phyloP scores from a whole-genome alignment of 2,329 filamentous ascomycete species.

The Chalara sp. region DNA sequence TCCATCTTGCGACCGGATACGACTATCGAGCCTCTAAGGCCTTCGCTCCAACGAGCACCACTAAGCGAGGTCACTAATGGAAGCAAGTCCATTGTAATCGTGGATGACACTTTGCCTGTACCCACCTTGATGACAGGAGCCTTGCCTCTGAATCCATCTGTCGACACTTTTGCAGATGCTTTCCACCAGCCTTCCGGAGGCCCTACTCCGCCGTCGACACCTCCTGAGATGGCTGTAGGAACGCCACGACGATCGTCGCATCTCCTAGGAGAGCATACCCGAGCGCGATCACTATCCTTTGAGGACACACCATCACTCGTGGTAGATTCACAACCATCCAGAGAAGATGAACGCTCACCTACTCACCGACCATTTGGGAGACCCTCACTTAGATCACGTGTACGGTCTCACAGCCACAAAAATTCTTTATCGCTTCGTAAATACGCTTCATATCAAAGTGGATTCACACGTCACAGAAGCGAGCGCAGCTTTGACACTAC shows the following conservation, averaged over 20 bases:
- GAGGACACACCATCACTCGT: conserved; percentile 24
- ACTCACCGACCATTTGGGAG: conserved; percentile 15
- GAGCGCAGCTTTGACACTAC: conserved; percentile 56
- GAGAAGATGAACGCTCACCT: conserved; percentile 17
- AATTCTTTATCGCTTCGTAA: conserved; percentile 46
- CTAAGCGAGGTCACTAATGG: conserved; percentile 49
- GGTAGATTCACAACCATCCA: conserved; percentile 16
- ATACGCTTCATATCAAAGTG: conserved; percentile 55
- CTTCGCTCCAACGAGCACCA: conserved; percentile 8
- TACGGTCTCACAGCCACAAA: conserved; percentile 32
- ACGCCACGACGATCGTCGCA: conserved; percentile 50
- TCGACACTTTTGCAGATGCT: conserved; percentile 47
- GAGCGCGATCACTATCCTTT: conserved; percentile 27
- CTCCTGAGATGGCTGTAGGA: conserved; percentile 38
- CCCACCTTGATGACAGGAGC: conserved; percentile 43
- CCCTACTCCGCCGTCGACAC: conserved; percentile 55
- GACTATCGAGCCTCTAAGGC: conserved; percentile 13
- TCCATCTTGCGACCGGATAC: conserved; percentile 20
- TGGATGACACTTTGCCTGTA: conserved; percentile 46
- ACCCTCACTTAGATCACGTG: conserved; percentile 12
- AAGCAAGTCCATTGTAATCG: conserved; percentile 87
- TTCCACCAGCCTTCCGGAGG: conserved; percentile 43
- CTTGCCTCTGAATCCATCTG: conserved; percentile 35
- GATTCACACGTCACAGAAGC: conserved; percentile 41
- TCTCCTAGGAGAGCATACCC: conserved; percentile 38